Percentiles rank a stretch among this genome's conserved stretches.
These are phyloP conservation scores for Paramecium caudatum DNA, from an alignment of 73 alveolate species.

Conservation along the genomic window DNA sequence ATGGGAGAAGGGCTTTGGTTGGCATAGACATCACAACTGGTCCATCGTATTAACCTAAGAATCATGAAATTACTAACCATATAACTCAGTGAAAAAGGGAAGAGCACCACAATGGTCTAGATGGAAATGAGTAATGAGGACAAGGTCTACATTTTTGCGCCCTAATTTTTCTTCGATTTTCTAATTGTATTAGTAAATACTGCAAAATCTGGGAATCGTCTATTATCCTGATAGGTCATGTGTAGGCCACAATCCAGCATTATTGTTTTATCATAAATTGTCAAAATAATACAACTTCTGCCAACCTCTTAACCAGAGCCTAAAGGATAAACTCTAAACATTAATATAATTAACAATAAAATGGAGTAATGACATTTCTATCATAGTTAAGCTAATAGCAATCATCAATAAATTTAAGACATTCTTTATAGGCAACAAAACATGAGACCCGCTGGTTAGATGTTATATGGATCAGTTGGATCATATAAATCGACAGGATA, in stretches of 20 bases:
- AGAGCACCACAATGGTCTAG: constrained; percentile 99
- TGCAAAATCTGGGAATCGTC: constrained; percentile 95
- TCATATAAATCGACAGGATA: no score
- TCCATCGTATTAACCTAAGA: constrained; percentile 80
- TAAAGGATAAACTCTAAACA: constrained; percentile 84
- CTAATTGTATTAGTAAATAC: constrained; percentile 72
- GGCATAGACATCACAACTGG: constrained; percentile 98
- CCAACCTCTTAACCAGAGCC: constrained; percentile 99
- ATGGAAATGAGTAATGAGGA: constrained; percentile 97
- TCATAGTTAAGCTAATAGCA: neutral
- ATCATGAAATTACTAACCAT: constrained; percentile 77
- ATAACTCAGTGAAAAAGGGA: constrained; percentile 96
- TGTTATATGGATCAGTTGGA: no score
- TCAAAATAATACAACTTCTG: constrained; percentile 94
- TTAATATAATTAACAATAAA: constrained; percentile 3
- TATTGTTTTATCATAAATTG: constrained; percentile 87
- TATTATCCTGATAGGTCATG: constrained; percentile 89
- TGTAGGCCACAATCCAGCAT: constrained; percentile 99
- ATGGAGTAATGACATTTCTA: neutral
- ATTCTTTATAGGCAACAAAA: no score
- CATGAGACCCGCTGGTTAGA: no score
- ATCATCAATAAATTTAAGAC: constrained; percentile 15
- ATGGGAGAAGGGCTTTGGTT: constrained; percentile 97
- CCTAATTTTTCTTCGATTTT: constrained; percentile 75
- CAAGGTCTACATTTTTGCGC: constrained; percentile 84